Conservation (phyloP, 192 early-diverging fungal species). For the Helicostylum pulchrum region DNA sequence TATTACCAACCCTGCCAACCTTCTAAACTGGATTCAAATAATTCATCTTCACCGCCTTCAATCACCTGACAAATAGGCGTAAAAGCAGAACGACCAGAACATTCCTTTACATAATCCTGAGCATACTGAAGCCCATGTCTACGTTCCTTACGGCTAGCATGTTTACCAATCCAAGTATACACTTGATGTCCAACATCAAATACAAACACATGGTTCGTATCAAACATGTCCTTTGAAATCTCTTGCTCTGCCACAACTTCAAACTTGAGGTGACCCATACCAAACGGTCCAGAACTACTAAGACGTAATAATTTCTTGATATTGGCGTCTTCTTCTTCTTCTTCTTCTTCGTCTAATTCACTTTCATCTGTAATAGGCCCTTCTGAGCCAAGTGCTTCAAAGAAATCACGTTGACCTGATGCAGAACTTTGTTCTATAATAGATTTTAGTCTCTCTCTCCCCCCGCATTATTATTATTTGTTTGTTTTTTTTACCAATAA, state of each 20-base stretch:
- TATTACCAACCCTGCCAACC: slow-evolving; percentile 40
- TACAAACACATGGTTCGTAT: slow-evolving; percentile 65
- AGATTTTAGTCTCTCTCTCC: too few species aligned
- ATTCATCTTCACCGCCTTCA: slow-evolving; percentile 67
- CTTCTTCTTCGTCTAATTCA: slow-evolving; percentile 24
- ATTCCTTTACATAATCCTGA: slow-evolving; percentile 35
- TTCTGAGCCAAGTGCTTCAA: slow-evolving; percentile 61
- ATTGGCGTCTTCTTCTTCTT: slow-evolving; percentile 20
- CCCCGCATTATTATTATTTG: too few species aligned
- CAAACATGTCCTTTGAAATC: slow-evolving; percentile 43
- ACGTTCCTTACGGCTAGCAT: slow-evolving; percentile 52
- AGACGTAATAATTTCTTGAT: slow-evolving; percentile 26
- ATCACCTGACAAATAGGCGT: slow-evolving; percentile 17
- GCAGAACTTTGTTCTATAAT: neutral
- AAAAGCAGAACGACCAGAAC: neutral
- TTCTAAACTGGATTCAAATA: slow-evolving; percentile 44
- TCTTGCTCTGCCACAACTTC: slow-evolving; percentile 52
- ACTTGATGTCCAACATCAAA: slow-evolving; percentile 60
- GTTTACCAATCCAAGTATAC: slow-evolving; percentile 58
- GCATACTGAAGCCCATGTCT: slow-evolving; percentile 57
- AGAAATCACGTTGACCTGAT: slow-evolving; percentile 54
- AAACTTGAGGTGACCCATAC: slow-evolving; percentile 41
- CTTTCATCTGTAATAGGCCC: slow-evolving; percentile 47
- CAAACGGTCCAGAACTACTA: slow-evolving; percentile 18
- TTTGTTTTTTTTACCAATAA: slow-evolving; percentile 57